Conservation (phyloP, 352 stramenopile species). For the Globisporangium lucens region DNA sequence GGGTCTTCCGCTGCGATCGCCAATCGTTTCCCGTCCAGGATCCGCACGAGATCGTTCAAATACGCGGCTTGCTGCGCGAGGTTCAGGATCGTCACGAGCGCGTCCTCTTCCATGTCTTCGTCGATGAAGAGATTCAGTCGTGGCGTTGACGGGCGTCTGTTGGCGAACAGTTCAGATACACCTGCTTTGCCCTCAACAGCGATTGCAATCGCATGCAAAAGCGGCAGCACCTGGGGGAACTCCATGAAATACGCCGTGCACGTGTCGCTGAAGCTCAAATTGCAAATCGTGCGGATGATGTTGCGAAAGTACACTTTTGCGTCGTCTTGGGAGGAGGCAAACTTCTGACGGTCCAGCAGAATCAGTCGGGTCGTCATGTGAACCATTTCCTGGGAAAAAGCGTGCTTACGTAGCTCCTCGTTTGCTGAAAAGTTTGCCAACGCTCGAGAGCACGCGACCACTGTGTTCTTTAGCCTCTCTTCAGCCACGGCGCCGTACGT, state of each 20-base stretch:
- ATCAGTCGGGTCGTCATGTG: conserved; percentile 46
- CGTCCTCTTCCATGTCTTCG: conserved; percentile 63
- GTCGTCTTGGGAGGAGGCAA: conserved; percentile 20
- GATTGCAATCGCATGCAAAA: conserved; percentile 40
- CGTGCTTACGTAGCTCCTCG: conserved; percentile 43
- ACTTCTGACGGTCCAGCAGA: conserved; percentile 38
- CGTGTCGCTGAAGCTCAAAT: conserved; percentile 57
- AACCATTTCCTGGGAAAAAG: conserved; percentile 53
- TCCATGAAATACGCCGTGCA: conserved; percentile 54
- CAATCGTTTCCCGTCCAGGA: conserved; percentile 53
- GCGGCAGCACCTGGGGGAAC: conserved; percentile 48
- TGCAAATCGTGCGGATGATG: conserved; percentile 49
- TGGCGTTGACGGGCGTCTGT: not conserved
- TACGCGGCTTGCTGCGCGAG: conserved; percentile 48
- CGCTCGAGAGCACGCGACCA: conserved; percentile 48
- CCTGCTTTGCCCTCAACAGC: not conserved
- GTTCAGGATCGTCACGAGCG: conserved; percentile 62
- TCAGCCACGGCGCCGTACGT: conserved; percentile 31
- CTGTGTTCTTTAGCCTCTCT: conserved; percentile 41
- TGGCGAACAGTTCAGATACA: not conserved
- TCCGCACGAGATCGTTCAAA: conserved; percentile 46
- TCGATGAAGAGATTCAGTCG: conserved; percentile 10
- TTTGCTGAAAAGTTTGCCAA: conserved; percentile 75
- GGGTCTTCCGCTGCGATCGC: conserved; percentile 33
- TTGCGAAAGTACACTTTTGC: conserved; percentile 48